Conservation (phyloP, 768 basidiomycete species). For the Nidularia pulvinata region DNA sequence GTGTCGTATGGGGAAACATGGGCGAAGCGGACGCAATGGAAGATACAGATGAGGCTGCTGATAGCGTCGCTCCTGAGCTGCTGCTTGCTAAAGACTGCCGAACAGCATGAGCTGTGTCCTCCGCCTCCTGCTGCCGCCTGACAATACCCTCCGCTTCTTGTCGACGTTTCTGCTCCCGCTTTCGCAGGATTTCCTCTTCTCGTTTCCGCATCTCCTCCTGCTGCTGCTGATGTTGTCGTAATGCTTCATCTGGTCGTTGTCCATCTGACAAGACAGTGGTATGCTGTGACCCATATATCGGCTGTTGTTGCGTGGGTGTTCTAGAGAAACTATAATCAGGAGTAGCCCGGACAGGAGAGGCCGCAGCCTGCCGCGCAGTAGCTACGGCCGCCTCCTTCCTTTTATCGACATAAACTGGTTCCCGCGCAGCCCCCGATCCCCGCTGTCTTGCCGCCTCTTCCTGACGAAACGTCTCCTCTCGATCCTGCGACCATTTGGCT, state of each 20-base stretch:
- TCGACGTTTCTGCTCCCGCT: slow-evolving; percentile 59
- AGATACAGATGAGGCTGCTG: no score
- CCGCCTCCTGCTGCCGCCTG: slow-evolving; percentile 57
- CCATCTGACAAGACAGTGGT: slow-evolving; percentile 23
- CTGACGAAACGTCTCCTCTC: not conserved
- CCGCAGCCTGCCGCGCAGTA: slow-evolving; percentile 12
- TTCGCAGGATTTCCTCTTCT: slow-evolving; percentile 35
- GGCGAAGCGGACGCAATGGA: no score
- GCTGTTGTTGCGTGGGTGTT: slow-evolving; percentile 16
- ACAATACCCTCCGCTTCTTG: slow-evolving; percentile 30
- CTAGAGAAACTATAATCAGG: slow-evolving; percentile 27
- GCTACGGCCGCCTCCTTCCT: slow-evolving; percentile 21
- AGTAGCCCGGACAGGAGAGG: slow-evolving; percentile 6
- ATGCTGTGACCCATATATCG: slow-evolving; percentile 20
- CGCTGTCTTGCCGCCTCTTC: slow-evolving; percentile 1
- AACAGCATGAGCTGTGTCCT: slow-evolving; percentile 43
- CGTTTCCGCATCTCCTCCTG: slow-evolving; percentile 47
- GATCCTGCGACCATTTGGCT: not conserved
- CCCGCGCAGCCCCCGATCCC: not conserved
- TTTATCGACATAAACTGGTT: slow-evolving; percentile 4
- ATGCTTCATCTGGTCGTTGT: slow-evolving; percentile 6
- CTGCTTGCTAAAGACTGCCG: slow-evolving; percentile 28
- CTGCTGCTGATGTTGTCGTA: slow-evolving; percentile 30
- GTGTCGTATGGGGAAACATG: slow-evolving; percentile 8
- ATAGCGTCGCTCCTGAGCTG: slow-evolving; percentile 5